phyloP scores from a whole-genome alignment of 768 basidiomycete genomes.

The Tricholoma sp. region DNA sequence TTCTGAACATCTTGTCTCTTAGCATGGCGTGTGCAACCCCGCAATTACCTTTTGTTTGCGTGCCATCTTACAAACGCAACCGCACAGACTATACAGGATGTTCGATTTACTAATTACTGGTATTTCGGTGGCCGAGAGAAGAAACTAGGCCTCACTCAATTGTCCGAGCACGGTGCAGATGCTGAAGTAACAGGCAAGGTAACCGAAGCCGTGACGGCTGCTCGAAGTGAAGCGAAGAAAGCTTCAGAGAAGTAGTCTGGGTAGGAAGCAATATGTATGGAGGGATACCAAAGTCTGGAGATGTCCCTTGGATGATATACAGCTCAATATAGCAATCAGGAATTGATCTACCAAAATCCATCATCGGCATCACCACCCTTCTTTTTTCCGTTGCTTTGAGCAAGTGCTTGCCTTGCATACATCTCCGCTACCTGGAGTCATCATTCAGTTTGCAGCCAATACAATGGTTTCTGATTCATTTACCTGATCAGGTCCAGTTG shows the following conservation, averaged over 20 bases:
- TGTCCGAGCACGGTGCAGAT: conserved; percentile 14
- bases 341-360: conserved; percentile 62
- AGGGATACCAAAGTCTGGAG: conserved; percentile 13
- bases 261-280: background rate
- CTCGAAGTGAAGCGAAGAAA: conserved; percentile 36
- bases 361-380: conserved; percentile 68
- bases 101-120: conserved; percentile 89
- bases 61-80: conserved; percentile 91
- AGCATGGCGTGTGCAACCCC: conserved; percentile 95
- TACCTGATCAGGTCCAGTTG: conserved; percentile 91
- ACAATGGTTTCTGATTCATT: conserved; percentile 9
- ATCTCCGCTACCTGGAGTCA: conserved; percentile 77
- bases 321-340: conserved; percentile 14
- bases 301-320: conserved; percentile 18
- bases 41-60: conserved; percentile 93
- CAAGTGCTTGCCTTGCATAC: conserved; percentile 85
- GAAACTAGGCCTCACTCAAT: conserved; percentile 39
- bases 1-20: conserved; percentile 6
- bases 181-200: conserved; percentile 36
- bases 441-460: conserved; percentile 2
- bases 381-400: conserved; percentile 69
- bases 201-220: conserved; percentile 45
- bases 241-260: conserved; percentile 17
- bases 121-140: conserved; percentile 82
- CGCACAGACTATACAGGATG: conserved; percentile 80